A percentile compares a stretch with the other conserved stretches of the same genome.
phyloP scores from a whole-genome alignment of 2,329 filamentous ascomycete genomes.

The Ascochyta clinopodiicola region DNA sequence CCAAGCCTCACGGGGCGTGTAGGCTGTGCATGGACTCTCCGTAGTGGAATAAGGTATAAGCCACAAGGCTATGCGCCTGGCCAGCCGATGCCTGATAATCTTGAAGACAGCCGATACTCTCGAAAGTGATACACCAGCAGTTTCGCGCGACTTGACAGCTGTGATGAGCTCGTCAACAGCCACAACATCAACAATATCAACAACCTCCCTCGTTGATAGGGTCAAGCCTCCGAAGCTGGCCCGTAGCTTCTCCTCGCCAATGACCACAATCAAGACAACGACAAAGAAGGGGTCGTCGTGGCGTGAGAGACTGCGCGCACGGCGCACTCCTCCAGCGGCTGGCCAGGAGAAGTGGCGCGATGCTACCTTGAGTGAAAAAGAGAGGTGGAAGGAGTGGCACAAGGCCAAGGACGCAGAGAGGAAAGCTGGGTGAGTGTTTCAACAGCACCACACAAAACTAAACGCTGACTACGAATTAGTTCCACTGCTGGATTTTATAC shows the following conservation, averaged over 20 bases:
- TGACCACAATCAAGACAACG: neutral
- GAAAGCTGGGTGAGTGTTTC: slow-evolving; percentile 16
- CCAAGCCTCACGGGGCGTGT: slow-evolving; percentile 2
- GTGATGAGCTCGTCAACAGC: neutral
- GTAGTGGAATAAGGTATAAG: neutral
- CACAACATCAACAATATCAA: slow-evolving; percentile 8
- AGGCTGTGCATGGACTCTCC: slow-evolving; percentile 2
- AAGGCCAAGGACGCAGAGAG: slow-evolving; percentile 33
- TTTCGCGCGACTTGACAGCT: neutral
- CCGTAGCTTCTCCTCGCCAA: slow-evolving; percentile 6
- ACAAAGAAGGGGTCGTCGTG: slow-evolving; percentile 6
- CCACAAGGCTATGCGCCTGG: slow-evolving; percentile 4
- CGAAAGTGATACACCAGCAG: neutral
- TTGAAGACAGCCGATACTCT: neutral
- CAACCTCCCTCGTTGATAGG: neutral
- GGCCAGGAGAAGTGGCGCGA: slow-evolving; percentile 35
- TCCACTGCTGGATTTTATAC: slow-evolving; percentile 23
- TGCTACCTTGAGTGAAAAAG: slow-evolving; percentile 29
- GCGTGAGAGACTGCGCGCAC: slow-evolving; percentile 16
- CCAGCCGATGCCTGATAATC: neutral
- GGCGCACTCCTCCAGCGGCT: slow-evolving; percentile 1
- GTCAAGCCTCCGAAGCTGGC: neutral
- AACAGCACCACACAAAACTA: no score
- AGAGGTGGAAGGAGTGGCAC: slow-evolving; percentile 38
- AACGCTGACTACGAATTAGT: neutral